phyloP scores from a whole-genome alignment of 257 asterid genomes.

The Cruciata laevipes region DNA sequence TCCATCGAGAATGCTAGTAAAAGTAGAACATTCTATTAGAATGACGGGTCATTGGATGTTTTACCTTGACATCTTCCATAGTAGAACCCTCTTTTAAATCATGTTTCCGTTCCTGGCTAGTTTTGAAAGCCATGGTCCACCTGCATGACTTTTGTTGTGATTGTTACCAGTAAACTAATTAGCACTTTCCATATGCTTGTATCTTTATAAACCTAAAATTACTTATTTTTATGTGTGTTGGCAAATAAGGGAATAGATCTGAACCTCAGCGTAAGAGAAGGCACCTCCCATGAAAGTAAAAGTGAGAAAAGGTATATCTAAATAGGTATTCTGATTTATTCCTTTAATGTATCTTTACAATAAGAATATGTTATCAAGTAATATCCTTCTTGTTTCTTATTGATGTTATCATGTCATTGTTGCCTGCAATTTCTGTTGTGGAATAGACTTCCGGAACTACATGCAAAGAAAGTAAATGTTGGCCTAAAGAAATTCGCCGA shows the following conservation, averaged over 20 bases:
- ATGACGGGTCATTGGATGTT: not conserved
- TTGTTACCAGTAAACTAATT: not conserved
- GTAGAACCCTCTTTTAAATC: not conserved
- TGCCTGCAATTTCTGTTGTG: not conserved
- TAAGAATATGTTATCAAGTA: not conserved
- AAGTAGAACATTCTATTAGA: not conserved
- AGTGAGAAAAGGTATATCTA: not conserved
- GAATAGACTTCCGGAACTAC: not conserved
- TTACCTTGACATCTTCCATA: constrained; percentile 2
- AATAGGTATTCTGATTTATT: not conserved
- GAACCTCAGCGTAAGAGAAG: constrained; percentile 28
- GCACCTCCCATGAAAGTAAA: constrained; percentile 17
- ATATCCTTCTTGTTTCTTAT: not conserved
- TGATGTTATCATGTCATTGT: not conserved
- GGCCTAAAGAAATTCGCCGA: not conserved
- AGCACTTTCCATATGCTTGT: not conserved
- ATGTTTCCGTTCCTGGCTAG: not conserved
- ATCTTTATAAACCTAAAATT: not conserved
- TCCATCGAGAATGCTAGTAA: not conserved
- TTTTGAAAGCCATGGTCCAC: not conserved
- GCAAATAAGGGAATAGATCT: constrained; percentile 28
- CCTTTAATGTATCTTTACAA: not conserved
- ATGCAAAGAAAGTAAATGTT: not conserved
- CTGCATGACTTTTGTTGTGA: constrained; percentile 1
- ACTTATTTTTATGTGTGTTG: not conserved